phyloP scores from a whole-genome alignment of 1,139 yeast genomes.

The Scheffersomyces insectosa region DNA sequence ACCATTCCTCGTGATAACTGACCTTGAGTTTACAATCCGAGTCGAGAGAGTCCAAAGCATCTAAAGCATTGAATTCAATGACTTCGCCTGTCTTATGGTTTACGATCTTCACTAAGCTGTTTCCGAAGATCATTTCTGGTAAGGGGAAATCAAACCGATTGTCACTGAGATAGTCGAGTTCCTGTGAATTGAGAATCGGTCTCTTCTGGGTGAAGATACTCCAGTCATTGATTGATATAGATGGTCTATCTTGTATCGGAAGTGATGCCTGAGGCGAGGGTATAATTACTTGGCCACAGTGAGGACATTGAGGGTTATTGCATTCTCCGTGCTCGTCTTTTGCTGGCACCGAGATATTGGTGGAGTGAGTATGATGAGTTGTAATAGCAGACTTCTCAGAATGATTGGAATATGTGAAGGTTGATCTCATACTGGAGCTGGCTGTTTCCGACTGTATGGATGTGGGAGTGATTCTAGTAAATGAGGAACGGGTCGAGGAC shows the following conservation, averaged over 20 bases:
- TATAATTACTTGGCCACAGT: conserved; percentile 70
- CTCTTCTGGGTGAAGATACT: conserved; percentile 67
- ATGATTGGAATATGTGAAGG: neutral
- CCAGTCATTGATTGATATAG: conserved; percentile 74
- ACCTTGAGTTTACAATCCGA: conserved; percentile 51
- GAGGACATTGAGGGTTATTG: conserved; percentile 55
- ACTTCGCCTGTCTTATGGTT: conserved; percentile 43
- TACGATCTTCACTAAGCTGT: conserved; percentile 61
- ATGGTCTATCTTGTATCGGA: conserved; percentile 65
- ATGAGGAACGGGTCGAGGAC: conserved; percentile 4
- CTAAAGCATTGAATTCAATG: conserved; percentile 72
- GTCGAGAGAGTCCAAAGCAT: conserved; percentile 72
- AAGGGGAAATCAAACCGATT: conserved; percentile 71
- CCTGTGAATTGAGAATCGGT: conserved; percentile 75
- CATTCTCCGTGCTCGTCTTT: conserved; percentile 35
- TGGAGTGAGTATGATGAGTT: neutral
- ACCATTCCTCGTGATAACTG: conserved; percentile 89
- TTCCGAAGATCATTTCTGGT: conserved; percentile 99
- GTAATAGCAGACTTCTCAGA: neutral
- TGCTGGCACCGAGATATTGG: conserved; percentile 32
- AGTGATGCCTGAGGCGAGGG: conserved; percentile 69
- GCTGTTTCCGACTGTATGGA: conserved; percentile 13
- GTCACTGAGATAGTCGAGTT: conserved; percentile 68
- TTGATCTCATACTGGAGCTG: neutral
- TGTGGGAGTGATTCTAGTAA: conserved; percentile 7